Evolutionary conservation across 176 grass and related monocot genomes (phyloP), one percentile per base, ranked within the genome.

Genomic region (Eleusine coracana): DNA sequence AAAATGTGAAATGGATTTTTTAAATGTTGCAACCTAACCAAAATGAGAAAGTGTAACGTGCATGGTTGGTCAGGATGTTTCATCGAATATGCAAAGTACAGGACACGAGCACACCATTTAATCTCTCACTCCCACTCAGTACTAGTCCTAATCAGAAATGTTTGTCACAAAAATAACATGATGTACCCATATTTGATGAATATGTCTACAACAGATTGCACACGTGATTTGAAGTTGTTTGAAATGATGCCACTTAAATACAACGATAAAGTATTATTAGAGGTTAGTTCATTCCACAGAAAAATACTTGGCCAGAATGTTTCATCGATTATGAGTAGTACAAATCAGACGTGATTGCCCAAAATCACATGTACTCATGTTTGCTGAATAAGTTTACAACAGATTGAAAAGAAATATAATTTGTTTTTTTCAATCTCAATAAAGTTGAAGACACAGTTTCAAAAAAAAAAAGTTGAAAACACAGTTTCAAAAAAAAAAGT

Each of bases 51-150:
- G n/a, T 12, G 27, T 60, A 6, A 67, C 10, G 18, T 80, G 54
- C 8, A 80, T 54, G 5, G 15, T 5, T 3, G 12, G 13, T 29
- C 39, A 75, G 60, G 51, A 62, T 75, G 17, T 59, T 59, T n/a
- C 51, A 27, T 20, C 20, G 20, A 39, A 68, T n/a, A 34, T 68
- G 45, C 28, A 54, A 40, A 80, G 34, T 69, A 15, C 27, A 89
- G 21, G 34, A 69, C 68, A 74, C 66, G 38, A 67, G 48, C 37
- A 36, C 58, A 51, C 60, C 31, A 17, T 84, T 39, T 51, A 70
- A 50, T 69, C 12, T 15, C 38, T 21, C 1, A 39, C 58, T 56
- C 52, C 25, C 21, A 29, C 28, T 68, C 31, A 3, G 2, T 28
- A 62, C 25, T 12, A 23, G 4, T 80, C 46, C 46, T 68, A 54